phyloP scores from a whole-genome alignment of 176 grass and related monocot species.

The Microstegium vimineum region DNA sequence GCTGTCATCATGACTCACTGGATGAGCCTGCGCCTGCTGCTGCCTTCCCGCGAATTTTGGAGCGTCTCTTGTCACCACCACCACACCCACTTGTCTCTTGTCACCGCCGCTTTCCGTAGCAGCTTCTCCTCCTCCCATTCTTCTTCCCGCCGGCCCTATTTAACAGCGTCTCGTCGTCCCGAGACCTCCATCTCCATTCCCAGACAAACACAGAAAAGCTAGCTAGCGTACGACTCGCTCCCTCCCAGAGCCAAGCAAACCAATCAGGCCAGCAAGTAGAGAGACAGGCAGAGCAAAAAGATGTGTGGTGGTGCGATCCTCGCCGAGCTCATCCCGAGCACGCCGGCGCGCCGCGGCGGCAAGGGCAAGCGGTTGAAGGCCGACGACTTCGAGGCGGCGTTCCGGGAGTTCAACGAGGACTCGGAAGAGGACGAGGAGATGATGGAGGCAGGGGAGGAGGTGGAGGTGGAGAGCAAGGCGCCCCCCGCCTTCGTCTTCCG shows the following conservation, averaged over 20 bases:
- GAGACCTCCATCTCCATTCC: no score
- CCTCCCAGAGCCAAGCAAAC: not conserved
- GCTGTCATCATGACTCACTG: not conserved
- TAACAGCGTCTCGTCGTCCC: not conserved
- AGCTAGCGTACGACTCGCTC: not conserved
- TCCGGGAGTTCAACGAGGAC: slow-evolving; percentile 51
- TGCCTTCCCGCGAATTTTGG: slow-evolving; percentile 8
- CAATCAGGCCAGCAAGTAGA: not conserved
- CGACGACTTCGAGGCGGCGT: slow-evolving; percentile 82
- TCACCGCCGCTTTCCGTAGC: not conserved
- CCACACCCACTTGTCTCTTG: not conserved
- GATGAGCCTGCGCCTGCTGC: no score
- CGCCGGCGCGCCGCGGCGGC: slow-evolving; percentile 29
- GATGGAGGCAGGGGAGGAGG: not conserved
- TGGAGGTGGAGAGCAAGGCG: slow-evolving; percentile 39
- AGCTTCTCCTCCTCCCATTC: not conserved
- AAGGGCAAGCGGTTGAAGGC: slow-evolving; percentile 7
- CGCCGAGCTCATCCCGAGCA: slow-evolving; percentile 44
- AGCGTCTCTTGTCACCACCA: not conserved
- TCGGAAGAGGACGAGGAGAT: slow-evolving; percentile 28
- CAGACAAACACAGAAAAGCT: not conserved
- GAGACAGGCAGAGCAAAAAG: not conserved
- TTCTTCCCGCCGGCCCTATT: not conserved
- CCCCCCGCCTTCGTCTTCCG: slow-evolving; percentile 30
- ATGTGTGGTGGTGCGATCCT: slow-evolving; percentile 90